phyloP scores from a whole-genome alignment of 2,329 filamentous ascomycete genomes.

The Blumeriella jaapii region DNA sequence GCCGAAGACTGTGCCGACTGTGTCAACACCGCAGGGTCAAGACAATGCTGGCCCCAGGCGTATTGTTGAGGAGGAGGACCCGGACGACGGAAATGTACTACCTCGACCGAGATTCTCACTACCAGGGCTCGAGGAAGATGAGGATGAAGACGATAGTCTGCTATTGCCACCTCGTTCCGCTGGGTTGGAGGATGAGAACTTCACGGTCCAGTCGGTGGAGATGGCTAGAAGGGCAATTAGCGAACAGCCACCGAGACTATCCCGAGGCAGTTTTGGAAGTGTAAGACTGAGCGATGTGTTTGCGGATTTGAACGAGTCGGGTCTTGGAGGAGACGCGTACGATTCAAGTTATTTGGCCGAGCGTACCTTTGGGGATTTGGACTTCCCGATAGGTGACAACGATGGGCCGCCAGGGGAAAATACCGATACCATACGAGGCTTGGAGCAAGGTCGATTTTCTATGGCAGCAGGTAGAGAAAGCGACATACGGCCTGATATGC shows the following conservation, averaged over 20 bases:
- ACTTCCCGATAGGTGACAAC: slow-evolving; percentile 7
- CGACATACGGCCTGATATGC: slow-evolving; percentile 20
- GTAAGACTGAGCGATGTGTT: slow-evolving; percentile 43
- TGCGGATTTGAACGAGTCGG: slow-evolving; percentile 22
- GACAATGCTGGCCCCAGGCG: slow-evolving; percentile 7
- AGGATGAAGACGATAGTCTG: slow-evolving; percentile 35
- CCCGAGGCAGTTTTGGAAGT: slow-evolving; percentile 38
- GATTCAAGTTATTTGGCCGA: slow-evolving; percentile 23
- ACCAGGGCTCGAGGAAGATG: slow-evolving; percentile 40
- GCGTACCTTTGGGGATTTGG: slow-evolving; percentile 16
- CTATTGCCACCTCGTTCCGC: slow-evolving; percentile 43
- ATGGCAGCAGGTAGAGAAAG: slow-evolving; percentile 20
- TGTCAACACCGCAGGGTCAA: slow-evolving; percentile 21
- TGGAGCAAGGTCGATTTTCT: slow-evolving; percentile 12
- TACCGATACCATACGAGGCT: slow-evolving; percentile 16
- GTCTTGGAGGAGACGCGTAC: slow-evolving; percentile 13
- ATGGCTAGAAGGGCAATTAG: slow-evolving; percentile 41
- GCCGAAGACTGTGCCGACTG: slow-evolving; percentile 27
- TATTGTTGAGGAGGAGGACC: slow-evolving; percentile 24
- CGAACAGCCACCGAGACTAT: slow-evolving; percentile 36
- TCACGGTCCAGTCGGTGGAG: slow-evolving; percentile 48
- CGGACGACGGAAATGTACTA: slow-evolving; percentile 33
- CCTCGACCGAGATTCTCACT: slow-evolving; percentile 44
- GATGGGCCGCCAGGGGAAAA: slow-evolving; percentile 11
- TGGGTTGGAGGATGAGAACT: slow-evolving; percentile 44